Conservation (phyloP, 768 basidiomycete species). For the Mrakia hoshinonis region DNA sequence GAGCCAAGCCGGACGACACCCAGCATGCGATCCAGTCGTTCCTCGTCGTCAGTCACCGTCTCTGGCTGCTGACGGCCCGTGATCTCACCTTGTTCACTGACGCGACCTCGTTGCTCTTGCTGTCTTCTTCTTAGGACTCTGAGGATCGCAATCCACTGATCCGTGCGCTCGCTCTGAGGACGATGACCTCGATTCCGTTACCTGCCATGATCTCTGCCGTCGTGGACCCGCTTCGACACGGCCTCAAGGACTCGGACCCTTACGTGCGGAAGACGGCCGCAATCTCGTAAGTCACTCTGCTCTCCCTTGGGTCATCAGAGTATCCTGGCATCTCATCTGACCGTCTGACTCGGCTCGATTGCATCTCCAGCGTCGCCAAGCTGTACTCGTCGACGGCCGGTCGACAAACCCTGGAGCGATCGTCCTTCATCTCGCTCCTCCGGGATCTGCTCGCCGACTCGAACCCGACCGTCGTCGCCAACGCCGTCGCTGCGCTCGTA, state of each 20-base stretch:
- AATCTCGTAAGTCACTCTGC: conserved; percentile 43
- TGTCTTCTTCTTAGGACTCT: conserved; percentile 18
- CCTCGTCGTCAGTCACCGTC: conserved; percentile 58
- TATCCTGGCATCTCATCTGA: background rate
- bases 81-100: background rate
- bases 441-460: conserved; percentile 83
- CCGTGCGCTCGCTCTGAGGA: conserved; percentile 91
- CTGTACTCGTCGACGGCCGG: conserved; percentile 73
- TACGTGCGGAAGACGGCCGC: conserved; percentile 99
- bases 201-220: conserved; percentile 62
- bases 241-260: conserved; percentile 85
- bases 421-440: conserved; percentile 69
- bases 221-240: conserved; percentile 81
- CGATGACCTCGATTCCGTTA: conserved; percentile 97
- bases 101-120: background rate
- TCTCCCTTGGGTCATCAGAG: background rate
- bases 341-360: background rate
- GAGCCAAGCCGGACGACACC: conserved; percentile 86
- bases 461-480: conserved; percentile 95
- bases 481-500: conserved; percentile 91
- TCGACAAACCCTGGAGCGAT: conserved; percentile 69
- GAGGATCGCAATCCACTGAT: conserved; percentile 87
- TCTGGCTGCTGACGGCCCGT: background rate
- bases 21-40: conserved; percentile 83
- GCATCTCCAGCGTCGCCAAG: conserved; percentile 68